These are phyloP conservation scores for Neofusicoccum cordaticola DNA, from an alignment of 2,329 filamentous ascomycete species.

Conservation along the genomic window DNA sequence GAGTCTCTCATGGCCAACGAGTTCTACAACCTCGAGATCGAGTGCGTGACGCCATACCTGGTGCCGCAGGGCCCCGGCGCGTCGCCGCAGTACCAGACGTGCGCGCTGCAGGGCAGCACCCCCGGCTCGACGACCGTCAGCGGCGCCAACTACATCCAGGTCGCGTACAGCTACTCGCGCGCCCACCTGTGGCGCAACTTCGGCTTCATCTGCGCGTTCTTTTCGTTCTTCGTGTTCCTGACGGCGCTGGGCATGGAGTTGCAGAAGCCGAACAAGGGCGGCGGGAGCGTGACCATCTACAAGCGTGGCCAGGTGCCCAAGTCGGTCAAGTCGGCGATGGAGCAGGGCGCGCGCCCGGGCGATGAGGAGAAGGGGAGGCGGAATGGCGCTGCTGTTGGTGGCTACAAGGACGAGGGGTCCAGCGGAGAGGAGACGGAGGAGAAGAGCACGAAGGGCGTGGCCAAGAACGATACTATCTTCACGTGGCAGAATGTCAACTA, in stretches of 20 bases:
- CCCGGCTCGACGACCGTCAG: slow-evolving; percentile 53
- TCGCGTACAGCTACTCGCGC: slow-evolving; percentile 54
- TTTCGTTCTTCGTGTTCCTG: slow-evolving; percentile 48
- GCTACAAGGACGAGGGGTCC: slow-evolving; percentile 22
- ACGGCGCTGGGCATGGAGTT: slow-evolving; percentile 45
- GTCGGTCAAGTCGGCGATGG: slow-evolving; percentile 55
- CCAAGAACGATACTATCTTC: slow-evolving; percentile 60
- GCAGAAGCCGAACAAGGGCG: slow-evolving; percentile 59
- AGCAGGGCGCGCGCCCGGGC: slow-evolving; percentile 45
- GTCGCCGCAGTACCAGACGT: slow-evolving; percentile 54
- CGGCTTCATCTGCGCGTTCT: slow-evolving; percentile 52
- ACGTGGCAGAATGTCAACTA: slow-evolving; percentile 88
- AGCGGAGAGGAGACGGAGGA: slow-evolving; percentile 30
- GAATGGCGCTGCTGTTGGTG: slow-evolving; percentile 21
- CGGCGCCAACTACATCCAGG: slow-evolving; percentile 56
- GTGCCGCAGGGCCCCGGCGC: slow-evolving; percentile 50
- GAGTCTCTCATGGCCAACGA: slow-evolving; percentile 69
- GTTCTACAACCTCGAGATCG: slow-evolving; percentile 58
- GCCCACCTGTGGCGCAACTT: slow-evolving; percentile 62
- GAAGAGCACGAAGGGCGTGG: slow-evolving; percentile 48
- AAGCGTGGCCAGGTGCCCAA: slow-evolving; percentile 64
- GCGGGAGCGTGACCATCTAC: slow-evolving; percentile 59
- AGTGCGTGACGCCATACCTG: slow-evolving; percentile 55
- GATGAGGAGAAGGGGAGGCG: slow-evolving; percentile 51
- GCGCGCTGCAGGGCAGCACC: slow-evolving; percentile 56